These are phyloP conservation scores for Sophora flavescens DNA, from an alignment of 306 rosid genomes.

Conservation along the genomic window DNA sequence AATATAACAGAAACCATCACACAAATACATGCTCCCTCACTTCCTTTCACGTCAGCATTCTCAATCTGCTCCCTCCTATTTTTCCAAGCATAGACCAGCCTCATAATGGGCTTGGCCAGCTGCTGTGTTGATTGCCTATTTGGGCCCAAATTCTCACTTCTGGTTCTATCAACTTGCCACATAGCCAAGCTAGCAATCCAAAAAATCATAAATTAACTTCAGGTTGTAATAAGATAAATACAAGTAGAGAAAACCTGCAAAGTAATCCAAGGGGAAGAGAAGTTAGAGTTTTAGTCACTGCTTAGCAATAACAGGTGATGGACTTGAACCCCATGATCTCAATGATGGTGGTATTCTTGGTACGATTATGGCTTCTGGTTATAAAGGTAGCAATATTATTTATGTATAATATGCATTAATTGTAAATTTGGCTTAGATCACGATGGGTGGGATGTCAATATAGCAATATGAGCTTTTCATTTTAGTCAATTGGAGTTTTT, in stretches of 20 bases:
- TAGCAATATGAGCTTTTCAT: slow-evolving; percentile 10
- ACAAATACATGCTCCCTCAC: no score
- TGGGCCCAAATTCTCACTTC: no score
- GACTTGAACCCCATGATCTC: slow-evolving; percentile 67
- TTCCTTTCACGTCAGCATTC: no score
- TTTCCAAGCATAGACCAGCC: no score
- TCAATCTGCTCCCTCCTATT: no score
- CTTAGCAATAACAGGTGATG: slow-evolving; percentile 81
- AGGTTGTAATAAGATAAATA: slow-evolving; percentile 31
- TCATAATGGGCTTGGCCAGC: no score
- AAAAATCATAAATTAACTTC: slow-evolving; percentile 15
- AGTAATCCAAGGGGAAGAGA: slow-evolving; percentile 14
- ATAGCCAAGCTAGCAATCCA: slow-evolving; percentile 22
- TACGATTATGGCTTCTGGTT: slow-evolving; percentile 84
- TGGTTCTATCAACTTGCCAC: neutral
- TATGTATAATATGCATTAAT: neutral
- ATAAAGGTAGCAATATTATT: slow-evolving; percentile 73
- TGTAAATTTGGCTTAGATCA: slow-evolving; percentile 9
- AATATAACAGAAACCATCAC: no score
- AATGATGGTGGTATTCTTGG: slow-evolving; percentile 89
- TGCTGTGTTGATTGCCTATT: no score
- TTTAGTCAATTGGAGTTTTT: slow-evolving; percentile 15
- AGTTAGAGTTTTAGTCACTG: neutral
- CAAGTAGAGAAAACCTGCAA: slow-evolving; percentile 2
- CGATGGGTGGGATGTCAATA: neutral